These are phyloP conservation scores for Phytophthora parvispora DNA, from an alignment of 352 stramenopile species.

Conservation along the genomic window DNA sequence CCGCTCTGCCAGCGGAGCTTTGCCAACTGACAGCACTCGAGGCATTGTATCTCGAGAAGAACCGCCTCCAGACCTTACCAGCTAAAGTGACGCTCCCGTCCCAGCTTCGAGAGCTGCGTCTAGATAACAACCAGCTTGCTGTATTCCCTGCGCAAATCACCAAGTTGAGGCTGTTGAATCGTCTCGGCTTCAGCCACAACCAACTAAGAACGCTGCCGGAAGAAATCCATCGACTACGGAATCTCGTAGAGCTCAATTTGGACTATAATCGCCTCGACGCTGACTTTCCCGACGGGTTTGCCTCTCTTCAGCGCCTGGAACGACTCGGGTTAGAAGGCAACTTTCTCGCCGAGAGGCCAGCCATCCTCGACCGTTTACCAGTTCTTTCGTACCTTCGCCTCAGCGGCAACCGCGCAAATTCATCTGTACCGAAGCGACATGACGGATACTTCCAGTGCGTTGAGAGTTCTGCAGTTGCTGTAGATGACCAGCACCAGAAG, in stretches of 20 bases:
- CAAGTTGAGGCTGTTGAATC: slow-evolving; percentile 61
- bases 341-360: slow-evolving; percentile 29
- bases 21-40: slow-evolving; percentile 46
- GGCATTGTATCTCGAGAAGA: slow-evolving; percentile 73
- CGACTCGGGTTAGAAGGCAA: slow-evolving; percentile 77
- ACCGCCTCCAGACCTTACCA: slow-evolving; percentile 55
- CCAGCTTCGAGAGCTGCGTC: slow-evolving; percentile 53
- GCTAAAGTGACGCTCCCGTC: slow-evolving; percentile 44
- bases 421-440: slow-evolving; percentile 43
- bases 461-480: background rate
- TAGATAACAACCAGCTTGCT: slow-evolving; percentile 64
- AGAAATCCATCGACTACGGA: slow-evolving; percentile 61
- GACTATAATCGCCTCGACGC: slow-evolving; percentile 68
- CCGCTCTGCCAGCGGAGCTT: slow-evolving; percentile 56
- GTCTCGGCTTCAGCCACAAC: slow-evolving; percentile 72
- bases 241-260: slow-evolving; percentile 75
- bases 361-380: slow-evolving; percentile 42
- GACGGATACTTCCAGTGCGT: slow-evolving; percentile 67
- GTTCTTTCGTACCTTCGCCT: slow-evolving; percentile 57
- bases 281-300: slow-evolving; percentile 50
- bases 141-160: slow-evolving; percentile 64
- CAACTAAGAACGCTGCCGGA: slow-evolving; percentile 45
- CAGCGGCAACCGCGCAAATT: slow-evolving; percentile 48
- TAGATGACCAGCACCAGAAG: background rate
- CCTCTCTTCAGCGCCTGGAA: slow-evolving; percentile 53